phyloP scores from a whole-genome alignment of 192 early-diverging fungal genomes.

The Diversispora epigaea region DNA sequence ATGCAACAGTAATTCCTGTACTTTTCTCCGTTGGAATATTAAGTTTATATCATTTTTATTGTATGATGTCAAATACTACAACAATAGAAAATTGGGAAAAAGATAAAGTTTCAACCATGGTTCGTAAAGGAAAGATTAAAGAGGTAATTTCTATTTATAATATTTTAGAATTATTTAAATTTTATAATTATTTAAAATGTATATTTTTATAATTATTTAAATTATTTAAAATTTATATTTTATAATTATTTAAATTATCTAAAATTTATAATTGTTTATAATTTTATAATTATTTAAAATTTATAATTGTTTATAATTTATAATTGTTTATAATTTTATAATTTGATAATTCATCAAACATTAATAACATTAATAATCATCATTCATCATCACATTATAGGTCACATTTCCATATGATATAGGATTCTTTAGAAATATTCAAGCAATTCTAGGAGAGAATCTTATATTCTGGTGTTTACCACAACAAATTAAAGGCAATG shows the following conservation, averaged over 20 bases:
- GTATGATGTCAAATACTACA: slow-evolving; percentile 67
- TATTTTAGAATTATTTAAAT: too few species aligned
- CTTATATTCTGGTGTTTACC: slow-evolving; percentile 79
- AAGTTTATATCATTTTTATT: slow-evolving; percentile 69
- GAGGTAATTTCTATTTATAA: slow-evolving; percentile 37
- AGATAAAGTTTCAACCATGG: slow-evolving; percentile 63
- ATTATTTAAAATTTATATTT: background rate
- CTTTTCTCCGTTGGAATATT: slow-evolving; percentile 70
- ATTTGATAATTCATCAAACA: background rate
- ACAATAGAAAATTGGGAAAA: slow-evolving; percentile 86
- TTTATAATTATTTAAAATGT: too few species aligned
- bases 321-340: background rate
- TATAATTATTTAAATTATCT: too few species aligned
- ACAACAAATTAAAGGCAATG: slow-evolving; percentile 57
- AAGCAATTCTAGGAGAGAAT: slow-evolving; percentile 69
- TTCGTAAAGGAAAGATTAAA: slow-evolving; percentile 58
- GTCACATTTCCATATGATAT: slow-evolving; percentile 79
- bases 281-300: too few species aligned
- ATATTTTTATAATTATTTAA: too few species aligned
- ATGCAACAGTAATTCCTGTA: slow-evolving; percentile 68
- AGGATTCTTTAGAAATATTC: slow-evolving; percentile 71
- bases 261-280: too few species aligned
- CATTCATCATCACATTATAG: slow-evolving; percentile 14
- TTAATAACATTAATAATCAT: background rate
- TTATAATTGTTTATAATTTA: too few species aligned